A percentile compares a stretch with the other conserved stretches of the same genome.
phyloP scores from a whole-genome alignment of 176 grass and related monocot genomes.

The Oropetium thomaeum region DNA sequence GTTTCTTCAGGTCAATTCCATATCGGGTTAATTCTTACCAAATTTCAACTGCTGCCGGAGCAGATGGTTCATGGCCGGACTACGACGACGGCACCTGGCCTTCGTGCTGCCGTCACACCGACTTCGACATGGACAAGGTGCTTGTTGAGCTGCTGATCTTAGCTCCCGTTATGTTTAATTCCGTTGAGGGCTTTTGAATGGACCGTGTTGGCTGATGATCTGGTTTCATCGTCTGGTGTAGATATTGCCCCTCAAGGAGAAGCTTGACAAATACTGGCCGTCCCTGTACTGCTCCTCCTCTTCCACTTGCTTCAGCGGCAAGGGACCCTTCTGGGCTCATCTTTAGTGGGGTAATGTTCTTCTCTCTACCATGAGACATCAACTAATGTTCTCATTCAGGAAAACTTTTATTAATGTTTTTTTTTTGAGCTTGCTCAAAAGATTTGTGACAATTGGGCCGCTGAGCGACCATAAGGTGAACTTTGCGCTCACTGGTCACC shows the following conservation, averaged over 20 bases:
- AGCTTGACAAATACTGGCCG: slow-evolving; percentile 41
- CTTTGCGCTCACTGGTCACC: background rate
- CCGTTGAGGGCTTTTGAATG: background rate
- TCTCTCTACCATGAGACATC: background rate
- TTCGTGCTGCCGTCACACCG: slow-evolving; percentile 45
- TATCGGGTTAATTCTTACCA: background rate
- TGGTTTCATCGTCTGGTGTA: slow-evolving; percentile 10
- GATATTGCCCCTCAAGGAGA: slow-evolving; percentile 35
- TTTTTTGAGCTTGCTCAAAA: background rate
- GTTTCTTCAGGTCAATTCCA: background rate
- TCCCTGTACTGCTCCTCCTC: slow-evolving; percentile 47
- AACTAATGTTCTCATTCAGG: background rate
- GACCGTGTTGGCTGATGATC: background rate
- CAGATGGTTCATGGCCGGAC: slow-evolving; percentile 55
- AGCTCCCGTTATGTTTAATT: background rate
- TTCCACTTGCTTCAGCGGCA: slow-evolving; percentile 56
- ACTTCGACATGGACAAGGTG: slow-evolving; percentile 51
- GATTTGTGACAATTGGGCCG: background rate
- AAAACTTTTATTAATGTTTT: background rate
- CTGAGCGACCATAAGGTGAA: background rate
- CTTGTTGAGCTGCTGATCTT: background rate
- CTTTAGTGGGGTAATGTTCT: slow-evolving; percentile 53
- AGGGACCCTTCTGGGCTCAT: slow-evolving; percentile 54
- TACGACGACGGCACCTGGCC: slow-evolving; percentile 60
- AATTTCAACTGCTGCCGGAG: background rate